A percentile compares a stretch with the other conserved stretches of the same genome.
These are phyloP conservation scores for Zygoascus ofunaensis DNA, from an alignment of 805 yeast genomes.

Conservation along the genomic window DNA sequence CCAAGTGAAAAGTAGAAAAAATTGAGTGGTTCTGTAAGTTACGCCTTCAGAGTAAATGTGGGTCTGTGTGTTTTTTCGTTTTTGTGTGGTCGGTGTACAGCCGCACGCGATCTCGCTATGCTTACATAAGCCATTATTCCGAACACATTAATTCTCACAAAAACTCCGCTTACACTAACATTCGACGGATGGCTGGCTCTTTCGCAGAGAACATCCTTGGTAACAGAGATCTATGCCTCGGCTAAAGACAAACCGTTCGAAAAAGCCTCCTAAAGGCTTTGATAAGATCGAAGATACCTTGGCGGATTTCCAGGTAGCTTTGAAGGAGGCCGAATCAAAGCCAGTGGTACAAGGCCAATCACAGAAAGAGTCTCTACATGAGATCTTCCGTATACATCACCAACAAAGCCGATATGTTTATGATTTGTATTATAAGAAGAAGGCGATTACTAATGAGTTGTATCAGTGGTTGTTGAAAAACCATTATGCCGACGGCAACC, in stretches of 20 bases:
- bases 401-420: conserved; percentile 70
- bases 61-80: not conserved
- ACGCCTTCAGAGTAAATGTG: not conserved
- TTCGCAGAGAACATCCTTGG: too few species aligned
- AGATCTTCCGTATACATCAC: conserved; percentile 59
- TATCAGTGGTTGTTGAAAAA: conserved; percentile 68
- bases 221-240: too few species aligned
- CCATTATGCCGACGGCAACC: conserved; percentile 53
- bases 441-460: conserved; percentile 54
- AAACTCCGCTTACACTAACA: too few species aligned
- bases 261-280: conserved; percentile 66
- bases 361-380: conserved; percentile 56
- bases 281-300: conserved; percentile 59
- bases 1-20: not conserved
- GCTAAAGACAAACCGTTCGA: conserved; percentile 34
- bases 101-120: too few species aligned
- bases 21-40: not conserved
- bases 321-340: conserved; percentile 44
- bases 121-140: too few species aligned
- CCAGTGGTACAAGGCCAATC: conserved; percentile 35
- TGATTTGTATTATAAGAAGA: conserved; percentile 60
- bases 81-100: too few species aligned
- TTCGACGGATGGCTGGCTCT: too few species aligned
- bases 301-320: conserved; percentile 44
- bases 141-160: too few species aligned